Conservation (phyloP, 1,284 basidiomycete genomes). For the Leccinum pachyderme region DNA sequence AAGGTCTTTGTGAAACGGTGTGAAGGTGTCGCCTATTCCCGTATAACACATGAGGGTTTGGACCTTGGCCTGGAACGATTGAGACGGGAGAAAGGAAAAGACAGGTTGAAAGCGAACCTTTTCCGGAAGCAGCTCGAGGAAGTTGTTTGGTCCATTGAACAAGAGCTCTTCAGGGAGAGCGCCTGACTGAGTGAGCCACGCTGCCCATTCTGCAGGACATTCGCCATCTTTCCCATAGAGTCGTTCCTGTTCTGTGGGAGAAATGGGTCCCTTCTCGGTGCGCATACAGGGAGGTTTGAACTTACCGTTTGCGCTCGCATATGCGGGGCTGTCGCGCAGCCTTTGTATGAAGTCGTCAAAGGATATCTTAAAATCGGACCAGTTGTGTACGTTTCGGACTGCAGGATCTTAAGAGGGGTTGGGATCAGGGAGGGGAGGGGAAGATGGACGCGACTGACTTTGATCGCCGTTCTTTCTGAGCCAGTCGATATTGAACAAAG, state of each 20-base stretch:
- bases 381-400: constrained; percentile 54
- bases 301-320: constrained; percentile 41
- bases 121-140: constrained; percentile 51
- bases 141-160: constrained; percentile 50
- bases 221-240: constrained; percentile 73
- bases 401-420: constrained; percentile 39
- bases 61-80: constrained; percentile 45
- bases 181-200: constrained; percentile 49
- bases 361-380: constrained; percentile 45
- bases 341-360: constrained; percentile 46
- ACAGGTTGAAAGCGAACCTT: constrained; percentile 35
- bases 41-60: constrained; percentile 81
- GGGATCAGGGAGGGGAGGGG: constrained; percentile 4
- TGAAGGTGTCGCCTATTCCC: constrained; percentile 73
- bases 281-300: not conserved
- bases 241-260: constrained; percentile 49
- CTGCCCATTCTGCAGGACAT: constrained; percentile 61
- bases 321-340: constrained; percentile 36
- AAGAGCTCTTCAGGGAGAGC: constrained; percentile 51
- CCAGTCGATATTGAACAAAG: constrained; percentile 56
- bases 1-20: constrained; percentile 76
- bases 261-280: not conserved
- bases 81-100: constrained; percentile 7
- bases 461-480: constrained; percentile 39
- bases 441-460: constrained; percentile 28